Conservation (phyloP, 768 basidiomycete genomes). For the Lepiota venenata region DNA sequence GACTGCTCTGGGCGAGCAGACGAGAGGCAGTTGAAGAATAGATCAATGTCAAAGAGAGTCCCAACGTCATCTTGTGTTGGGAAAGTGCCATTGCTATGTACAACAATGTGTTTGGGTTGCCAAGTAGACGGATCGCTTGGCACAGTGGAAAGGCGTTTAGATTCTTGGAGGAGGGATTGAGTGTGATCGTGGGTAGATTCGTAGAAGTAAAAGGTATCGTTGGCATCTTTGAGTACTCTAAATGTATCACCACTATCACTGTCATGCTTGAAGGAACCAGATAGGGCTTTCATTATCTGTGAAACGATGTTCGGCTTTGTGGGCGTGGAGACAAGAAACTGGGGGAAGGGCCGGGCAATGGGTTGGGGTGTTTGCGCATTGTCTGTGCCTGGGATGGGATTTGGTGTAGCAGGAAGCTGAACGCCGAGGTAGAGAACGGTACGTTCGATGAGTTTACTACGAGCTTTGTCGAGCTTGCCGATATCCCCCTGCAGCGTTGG, state of each 20-base stretch:
- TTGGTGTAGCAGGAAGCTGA: slow-evolving; percentile 26
- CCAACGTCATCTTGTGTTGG: slow-evolving; percentile 47
- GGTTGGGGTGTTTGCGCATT: slow-evolving; percentile 10
- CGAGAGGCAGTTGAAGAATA: slow-evolving; percentile 57
- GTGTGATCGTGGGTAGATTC: slow-evolving; percentile 28
- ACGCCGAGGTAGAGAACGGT: slow-evolving; percentile 33
- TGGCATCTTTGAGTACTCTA: slow-evolving; percentile 51
- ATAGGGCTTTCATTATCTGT: slow-evolving; percentile 33
- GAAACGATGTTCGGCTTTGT: slow-evolving; percentile 37
- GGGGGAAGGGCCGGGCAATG: slow-evolving; percentile 49
- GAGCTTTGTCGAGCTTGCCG: neutral
- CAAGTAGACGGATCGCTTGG: slow-evolving; percentile 28
- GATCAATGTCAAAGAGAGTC: slow-evolving; percentile 67
- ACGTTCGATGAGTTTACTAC: slow-evolving; percentile 22
- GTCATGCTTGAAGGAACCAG: slow-evolving; percentile 23
- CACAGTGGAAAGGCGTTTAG: slow-evolving; percentile 13
- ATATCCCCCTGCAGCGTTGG: neutral
- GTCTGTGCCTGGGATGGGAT: slow-evolving; percentile 27
- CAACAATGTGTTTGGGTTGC: slow-evolving; percentile 52
- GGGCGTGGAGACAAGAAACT: slow-evolving; percentile 51
- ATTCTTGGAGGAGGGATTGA: slow-evolving; percentile 21
- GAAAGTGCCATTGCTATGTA: slow-evolving; percentile 43
- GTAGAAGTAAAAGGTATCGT: slow-evolving; percentile 70
- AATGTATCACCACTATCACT: slow-evolving; percentile 14
- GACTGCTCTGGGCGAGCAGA: slow-evolving; percentile 23